Evolutionary conservation across 345 rosid species (phyloP).

Genomic region (Euclidium syriacum): DNA sequence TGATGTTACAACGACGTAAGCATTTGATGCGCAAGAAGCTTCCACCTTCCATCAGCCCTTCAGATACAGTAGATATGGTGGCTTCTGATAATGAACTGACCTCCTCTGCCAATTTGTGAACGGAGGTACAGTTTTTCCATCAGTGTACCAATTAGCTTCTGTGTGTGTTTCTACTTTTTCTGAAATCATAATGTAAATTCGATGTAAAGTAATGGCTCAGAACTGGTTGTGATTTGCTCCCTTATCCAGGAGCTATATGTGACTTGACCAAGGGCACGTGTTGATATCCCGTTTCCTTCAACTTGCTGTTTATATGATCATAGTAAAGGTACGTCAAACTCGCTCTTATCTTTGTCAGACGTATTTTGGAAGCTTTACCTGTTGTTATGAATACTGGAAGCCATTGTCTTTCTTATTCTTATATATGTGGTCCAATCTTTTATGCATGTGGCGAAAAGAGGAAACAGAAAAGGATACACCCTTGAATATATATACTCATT

Average conservation of each 20-base stretch:
- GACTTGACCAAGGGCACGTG: constrained; percentile 9
- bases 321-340: constrained; percentile 20
- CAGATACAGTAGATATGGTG: constrained; percentile 24
- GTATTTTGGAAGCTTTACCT: not conserved
- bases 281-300: constrained; percentile 13
- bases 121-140: not conserved
- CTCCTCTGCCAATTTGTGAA: constrained; percentile 31
- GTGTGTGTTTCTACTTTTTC: not conserved
- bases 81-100: constrained; percentile 37
- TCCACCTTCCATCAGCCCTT: constrained; percentile 22
- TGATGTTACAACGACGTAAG: constrained; percentile 83
- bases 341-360: not conserved
- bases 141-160: not conserved
- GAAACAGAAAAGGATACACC: constrained; percentile 5
- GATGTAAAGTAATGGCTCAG: not conserved
- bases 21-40: constrained; percentile 91
- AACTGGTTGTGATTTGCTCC: constrained; percentile 1
- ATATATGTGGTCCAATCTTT: not conserved
- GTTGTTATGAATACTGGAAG: not conserved
- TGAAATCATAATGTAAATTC: not conserved
- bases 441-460: not conserved
- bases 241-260: constrained; percentile 11
- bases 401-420: not conserved
- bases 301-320: constrained; percentile 14
- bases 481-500: not conserved